Evolutionary conservation across 768 basidiomycete genomes (phyloP), one percentile per base, ranked within the genome.

Genomic region (Lactarius akahatsu): DNA sequence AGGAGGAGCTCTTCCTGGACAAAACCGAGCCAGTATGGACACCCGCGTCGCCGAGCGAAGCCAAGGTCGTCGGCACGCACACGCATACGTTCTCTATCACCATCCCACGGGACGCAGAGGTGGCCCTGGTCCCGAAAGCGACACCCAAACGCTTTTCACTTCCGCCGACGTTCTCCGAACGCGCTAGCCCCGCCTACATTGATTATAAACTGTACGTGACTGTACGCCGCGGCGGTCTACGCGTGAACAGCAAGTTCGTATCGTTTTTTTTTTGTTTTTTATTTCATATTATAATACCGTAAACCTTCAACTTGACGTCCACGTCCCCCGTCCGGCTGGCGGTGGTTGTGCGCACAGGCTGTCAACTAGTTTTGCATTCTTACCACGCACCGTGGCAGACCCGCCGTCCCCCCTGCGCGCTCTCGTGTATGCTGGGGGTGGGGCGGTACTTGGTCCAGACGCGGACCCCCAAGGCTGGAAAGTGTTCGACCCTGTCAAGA

Each of bases 161-260:
- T 15, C 69, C 69, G 20, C 69, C 69, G 38, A 64, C 57, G 40
- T 70, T 70, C 47, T 59, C 63, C 0, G 67, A 87, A 72, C 77
- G 82, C 32, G 83, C 81, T 1, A 83, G 83, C 55, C 80, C 82
- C 1, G 83, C 78, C 18, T 86, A 85, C 67, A 78, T 87, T 61
- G 85, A 86, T 64, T 87, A 87, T 72, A 80, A 78, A 70, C 70
- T 86, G 9, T 72, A 79, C 16, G 82, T 83, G 30, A 86, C 79
- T 1, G 73, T 86, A 38, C 82, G 79, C 70, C 80, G 84, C 26
- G 78, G 81, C 1, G 73, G 79, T 20, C 73, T 87, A 63, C 81
- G 77, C 69, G 78, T 81, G 3, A 81, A 86, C 70, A 80, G 83
- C 63, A 80, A 76, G 86, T 86, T 65, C 34, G 76, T 71, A 13